Evolutionary conservation across 2,329 filamentous ascomycete species (phyloP), one percentile per base, ranked within the genome.

Genomic region (Geosmithia putterillii): DNA sequence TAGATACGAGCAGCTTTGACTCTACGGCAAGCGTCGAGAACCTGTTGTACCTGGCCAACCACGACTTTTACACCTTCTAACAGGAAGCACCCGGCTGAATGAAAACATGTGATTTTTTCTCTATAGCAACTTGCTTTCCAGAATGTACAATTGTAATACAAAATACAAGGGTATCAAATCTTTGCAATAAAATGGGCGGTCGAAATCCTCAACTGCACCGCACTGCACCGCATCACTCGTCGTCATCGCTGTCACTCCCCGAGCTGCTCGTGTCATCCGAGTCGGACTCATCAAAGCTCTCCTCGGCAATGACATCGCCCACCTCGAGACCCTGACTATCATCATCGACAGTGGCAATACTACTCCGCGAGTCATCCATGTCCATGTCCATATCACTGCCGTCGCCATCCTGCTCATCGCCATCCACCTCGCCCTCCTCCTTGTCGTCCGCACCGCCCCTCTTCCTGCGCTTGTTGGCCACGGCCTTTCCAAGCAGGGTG

Each of bases 201-300:
- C n/a, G n/a, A n/a, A n/a, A n/a, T n/a, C n/a, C n/a, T n/a, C n/a
- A n/a, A n/a, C n/a, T n/a, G n/a, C n/a, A n/a, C n/a, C n/a, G n/a
- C n/a, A n/a, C n/a, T n/a, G n/a, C n/a, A n/a, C n/a, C n/a, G n/a
- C n/a, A n/a, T n/a, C n/a, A 19, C 35, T 39, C 37, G 25, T 42
- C 40, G 14, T 45, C 50, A 4, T 59, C 59, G 20, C 54, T 54
- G 41, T 65, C 62, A n/a, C 62, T 58, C 15, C 62, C 64, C 2
- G 66, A 69, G 41, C 66, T 70, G 43, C 66, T 69, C 12, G 65
- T 67, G 12, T 56, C 56, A 1, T 50, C 56, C 1, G 51, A 51
- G 12, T 54, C 53, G 0, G 63, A 60, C 42, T 64, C 63, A 2
- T 53, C 59, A 34, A 63, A 48, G 36, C 61, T 65, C 41, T 64